Conservation (phyloP, 768 basidiomycete genomes). For the Hebeloma cylindrosporum region DNA sequence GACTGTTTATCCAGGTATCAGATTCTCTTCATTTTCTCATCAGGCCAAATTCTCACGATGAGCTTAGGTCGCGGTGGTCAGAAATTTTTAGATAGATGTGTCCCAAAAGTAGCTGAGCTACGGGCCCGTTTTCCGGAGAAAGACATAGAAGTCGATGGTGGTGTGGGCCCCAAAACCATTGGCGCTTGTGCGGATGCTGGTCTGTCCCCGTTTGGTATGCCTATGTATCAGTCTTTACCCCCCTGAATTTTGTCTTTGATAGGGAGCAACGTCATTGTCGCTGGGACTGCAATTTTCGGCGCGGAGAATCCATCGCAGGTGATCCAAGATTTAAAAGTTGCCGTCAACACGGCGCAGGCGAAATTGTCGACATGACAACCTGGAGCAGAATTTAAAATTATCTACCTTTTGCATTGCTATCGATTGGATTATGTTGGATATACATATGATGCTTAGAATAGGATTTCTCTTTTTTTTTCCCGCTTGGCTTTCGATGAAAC, state of each 20-base stretch:
- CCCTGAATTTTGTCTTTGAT: background rate
- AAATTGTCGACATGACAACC: slow-evolving; percentile 13
- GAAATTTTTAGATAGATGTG: slow-evolving; percentile 91
- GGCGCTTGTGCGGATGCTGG: slow-evolving; percentile 88
- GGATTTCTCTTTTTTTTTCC: no score
- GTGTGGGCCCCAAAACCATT: slow-evolving; percentile 90
- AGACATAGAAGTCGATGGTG: slow-evolving; percentile 98
- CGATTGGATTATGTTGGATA: slow-evolving; percentile 9
- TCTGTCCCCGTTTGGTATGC: slow-evolving; percentile 27
- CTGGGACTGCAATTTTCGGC: slow-evolving; percentile 93
- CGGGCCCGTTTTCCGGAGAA: slow-evolving; percentile 88
- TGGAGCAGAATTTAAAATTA: slow-evolving; percentile 13
- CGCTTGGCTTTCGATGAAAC: no score
- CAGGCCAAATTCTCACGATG: background rate
- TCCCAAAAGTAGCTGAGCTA: slow-evolving; percentile 90
- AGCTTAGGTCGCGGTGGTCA: slow-evolving; percentile 84
- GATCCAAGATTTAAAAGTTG: slow-evolving; percentile 68
- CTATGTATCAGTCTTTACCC: background rate
- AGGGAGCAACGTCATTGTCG: slow-evolving; percentile 99
- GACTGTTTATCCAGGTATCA: slow-evolving; percentile 90
- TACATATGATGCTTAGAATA: background rate
- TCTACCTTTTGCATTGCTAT: slow-evolving; percentile 10
- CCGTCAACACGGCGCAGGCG: slow-evolving; percentile 68
- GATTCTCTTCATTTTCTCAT: background rate
- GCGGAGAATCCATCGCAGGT: slow-evolving; percentile 77